phyloP scores from a whole-genome alignment of 371 early-diverging fungal genomes.

The Circinella umbellata region DNA sequence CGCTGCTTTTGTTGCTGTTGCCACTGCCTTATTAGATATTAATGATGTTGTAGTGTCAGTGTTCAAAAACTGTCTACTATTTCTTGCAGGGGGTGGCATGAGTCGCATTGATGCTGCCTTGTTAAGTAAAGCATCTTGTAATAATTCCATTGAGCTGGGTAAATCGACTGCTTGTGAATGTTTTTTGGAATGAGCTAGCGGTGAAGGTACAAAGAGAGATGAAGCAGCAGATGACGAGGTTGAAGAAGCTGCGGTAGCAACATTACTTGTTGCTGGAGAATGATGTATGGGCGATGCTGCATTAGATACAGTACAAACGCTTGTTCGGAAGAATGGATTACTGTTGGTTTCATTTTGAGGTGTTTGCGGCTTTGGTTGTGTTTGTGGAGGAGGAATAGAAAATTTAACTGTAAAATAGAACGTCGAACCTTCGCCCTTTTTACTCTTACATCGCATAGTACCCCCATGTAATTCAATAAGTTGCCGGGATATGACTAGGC shows the following conservation, averaged over 20 bases:
- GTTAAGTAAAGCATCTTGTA: constrained; percentile 43
- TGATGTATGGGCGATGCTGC: constrained; percentile 8
- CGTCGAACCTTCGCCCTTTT: constrained; percentile 64
- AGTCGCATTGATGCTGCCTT: constrained; percentile 49
- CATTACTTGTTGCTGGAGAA: constrained; percentile 8
- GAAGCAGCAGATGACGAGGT: neutral
- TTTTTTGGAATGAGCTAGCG: constrained; percentile 32
- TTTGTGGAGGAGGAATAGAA: constrained; percentile 50
- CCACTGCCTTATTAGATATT: neutral
- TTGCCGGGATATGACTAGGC: constrained; percentile 64
- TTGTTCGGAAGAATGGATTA: constrained; percentile 53
- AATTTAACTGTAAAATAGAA: constrained; percentile 68
- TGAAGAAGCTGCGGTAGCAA: neutral
- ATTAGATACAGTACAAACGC: constrained; percentile 29
- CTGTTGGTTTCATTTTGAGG: constrained; percentile 52
- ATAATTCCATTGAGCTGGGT: constrained; percentile 24
- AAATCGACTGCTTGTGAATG: constrained; percentile 30
- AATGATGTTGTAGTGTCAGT: neutral
- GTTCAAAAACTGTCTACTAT: neutral
- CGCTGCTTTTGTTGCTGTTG: constrained; percentile 2
- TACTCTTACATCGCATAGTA: constrained; percentile 58
- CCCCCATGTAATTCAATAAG: constrained; percentile 70
- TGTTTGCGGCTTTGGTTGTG: constrained; percentile 57
- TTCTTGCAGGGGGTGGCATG: constrained; percentile 42
- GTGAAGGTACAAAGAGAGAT: constrained; percentile 25